These are phyloP conservation scores for Globisporangium solare DNA, from an alignment of 352 stramenopile species.

Conservation along the genomic window DNA sequence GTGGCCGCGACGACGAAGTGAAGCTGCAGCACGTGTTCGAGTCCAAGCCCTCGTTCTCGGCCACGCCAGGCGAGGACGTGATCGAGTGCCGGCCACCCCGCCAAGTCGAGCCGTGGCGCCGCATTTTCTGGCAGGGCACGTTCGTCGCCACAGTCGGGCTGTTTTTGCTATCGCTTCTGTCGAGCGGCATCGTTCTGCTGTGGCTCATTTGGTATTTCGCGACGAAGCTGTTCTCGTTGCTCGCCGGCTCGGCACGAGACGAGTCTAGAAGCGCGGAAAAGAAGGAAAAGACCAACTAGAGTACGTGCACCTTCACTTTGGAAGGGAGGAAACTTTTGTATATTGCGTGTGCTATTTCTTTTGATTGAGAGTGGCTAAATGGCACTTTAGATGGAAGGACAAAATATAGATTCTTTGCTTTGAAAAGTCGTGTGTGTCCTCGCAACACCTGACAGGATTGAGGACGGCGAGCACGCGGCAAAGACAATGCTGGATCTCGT, in stretches of 20 bases:
- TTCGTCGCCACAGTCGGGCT: conserved; percentile 31
- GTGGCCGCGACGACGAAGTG: conserved; percentile 54
- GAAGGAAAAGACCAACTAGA: conserved; percentile 13
- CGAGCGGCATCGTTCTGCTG: conserved; percentile 46
- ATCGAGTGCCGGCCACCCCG: conserved; percentile 42
- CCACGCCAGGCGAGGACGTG: conserved; percentile 38
- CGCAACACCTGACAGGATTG: neutral
- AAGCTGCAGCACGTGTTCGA: conserved; percentile 64
- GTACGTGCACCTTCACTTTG: neutral
- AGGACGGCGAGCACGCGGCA: neutral
- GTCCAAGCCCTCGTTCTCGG: conserved; percentile 37
- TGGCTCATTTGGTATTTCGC: conserved; percentile 64
- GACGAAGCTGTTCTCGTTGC: conserved; percentile 29
- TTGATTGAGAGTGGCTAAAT: neutral
- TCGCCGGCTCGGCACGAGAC: conserved; percentile 2
- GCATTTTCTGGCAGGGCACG: conserved; percentile 31
- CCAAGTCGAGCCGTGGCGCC: conserved; percentile 24
- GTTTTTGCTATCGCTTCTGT: conserved; percentile 48
- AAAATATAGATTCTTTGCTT: conserved; percentile 12
- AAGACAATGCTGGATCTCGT: conserved; percentile 38
- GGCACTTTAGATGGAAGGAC: neutral
- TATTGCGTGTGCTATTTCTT: neutral
- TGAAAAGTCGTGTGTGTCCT: neutral
- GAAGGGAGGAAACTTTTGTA: neutral
- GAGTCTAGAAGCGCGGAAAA: conserved; percentile 8